A percentile compares a stretch with the other conserved stretches of the same genome.
Conservation (phyloP, 208 protist genomes). For the Leishmania turanica region DNA sequence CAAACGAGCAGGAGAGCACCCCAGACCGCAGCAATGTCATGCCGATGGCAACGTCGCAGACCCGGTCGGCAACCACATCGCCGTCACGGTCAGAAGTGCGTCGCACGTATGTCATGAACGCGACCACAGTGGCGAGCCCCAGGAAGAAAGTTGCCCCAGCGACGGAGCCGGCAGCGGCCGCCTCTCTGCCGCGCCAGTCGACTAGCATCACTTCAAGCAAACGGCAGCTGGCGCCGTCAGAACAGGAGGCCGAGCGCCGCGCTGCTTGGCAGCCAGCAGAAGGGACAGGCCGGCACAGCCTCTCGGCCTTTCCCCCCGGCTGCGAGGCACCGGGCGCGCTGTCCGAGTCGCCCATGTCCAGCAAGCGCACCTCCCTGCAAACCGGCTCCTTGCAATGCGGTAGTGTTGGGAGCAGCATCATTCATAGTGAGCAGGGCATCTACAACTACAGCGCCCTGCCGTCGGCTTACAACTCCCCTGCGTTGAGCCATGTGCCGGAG, state of each 20-base stretch:
- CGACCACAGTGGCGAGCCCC: not conserved
- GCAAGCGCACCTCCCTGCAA: not conserved
- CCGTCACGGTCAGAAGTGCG: not conserved
- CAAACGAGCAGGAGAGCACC: not conserved
- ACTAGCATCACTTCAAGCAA: constrained; percentile 3
- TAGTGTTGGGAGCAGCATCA: constrained; percentile 17
- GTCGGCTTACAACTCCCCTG: constrained; percentile 28
- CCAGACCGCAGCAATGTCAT: constrained; percentile 18
- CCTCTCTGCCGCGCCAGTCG: not conserved
- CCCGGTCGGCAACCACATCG: not conserved
- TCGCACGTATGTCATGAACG: not conserved
- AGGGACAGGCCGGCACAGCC: not conserved
- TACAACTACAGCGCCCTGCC: constrained; percentile 30
- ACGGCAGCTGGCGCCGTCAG: constrained; percentile 1
- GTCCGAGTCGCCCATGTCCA: not conserved
- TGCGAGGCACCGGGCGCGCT: not conserved
- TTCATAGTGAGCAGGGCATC: constrained; percentile 26
- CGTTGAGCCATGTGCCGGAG: constrained; percentile 18
- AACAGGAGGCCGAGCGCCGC: not conserved
- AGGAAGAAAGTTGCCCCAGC: not conserved
- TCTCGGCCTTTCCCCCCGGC: not conserved
- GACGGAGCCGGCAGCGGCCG: not conserved
- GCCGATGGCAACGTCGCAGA: constrained; percentile 7
- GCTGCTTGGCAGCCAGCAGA: not conserved
- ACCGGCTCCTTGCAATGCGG: not conserved